These are phyloP conservation scores for Termitomyces sp. DNA, from an alignment of 768 basidiomycete species.

Conservation along the genomic window DNA sequence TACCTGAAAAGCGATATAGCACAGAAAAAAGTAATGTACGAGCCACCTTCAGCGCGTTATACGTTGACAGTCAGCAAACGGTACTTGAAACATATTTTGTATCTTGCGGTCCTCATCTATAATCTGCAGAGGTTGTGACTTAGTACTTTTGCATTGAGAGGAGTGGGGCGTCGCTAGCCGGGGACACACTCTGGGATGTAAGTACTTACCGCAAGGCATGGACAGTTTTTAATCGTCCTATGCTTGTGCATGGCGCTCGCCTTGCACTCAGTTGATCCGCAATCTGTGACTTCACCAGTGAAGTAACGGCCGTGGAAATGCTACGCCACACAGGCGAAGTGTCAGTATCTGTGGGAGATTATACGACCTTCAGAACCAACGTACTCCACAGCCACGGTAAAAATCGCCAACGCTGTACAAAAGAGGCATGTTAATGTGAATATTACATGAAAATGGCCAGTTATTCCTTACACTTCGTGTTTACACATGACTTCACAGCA, in stretches of 20 bases:
- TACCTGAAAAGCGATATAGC: conserved; percentile 2
- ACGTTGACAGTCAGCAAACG: conserved; percentile 35
- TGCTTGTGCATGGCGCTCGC: conserved; percentile 37
- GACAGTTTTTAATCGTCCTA: conserved; percentile 34
- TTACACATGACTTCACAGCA: conserved; percentile 24
- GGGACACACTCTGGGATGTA: not conserved
- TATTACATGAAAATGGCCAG: not conserved
- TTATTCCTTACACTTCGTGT: conserved; percentile 28
- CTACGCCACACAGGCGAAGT: conserved; percentile 19
- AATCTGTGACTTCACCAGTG: conserved; percentile 38
- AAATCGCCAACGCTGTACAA: conserved; percentile 37
- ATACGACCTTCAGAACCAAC: conserved; percentile 10
- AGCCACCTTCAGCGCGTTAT: conserved; percentile 24
- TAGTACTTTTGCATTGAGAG: not conserved
- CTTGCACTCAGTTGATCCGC: conserved; percentile 30
- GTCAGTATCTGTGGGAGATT: conserved; percentile 3
- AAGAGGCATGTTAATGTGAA: conserved; percentile 3
- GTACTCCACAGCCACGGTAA: conserved; percentile 45
- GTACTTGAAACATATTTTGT: conserved; percentile 42
- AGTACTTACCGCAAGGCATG: conserved; percentile 31
- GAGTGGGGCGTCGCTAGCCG: not conserved
- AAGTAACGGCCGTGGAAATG: conserved; percentile 46
- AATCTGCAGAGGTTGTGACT: conserved; percentile 21
- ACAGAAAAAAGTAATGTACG: not conserved
- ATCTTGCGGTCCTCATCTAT: conserved; percentile 36